Evolutionary conservation across 345 rosid species (phyloP).

Genomic region (Viola odorata): DNA sequence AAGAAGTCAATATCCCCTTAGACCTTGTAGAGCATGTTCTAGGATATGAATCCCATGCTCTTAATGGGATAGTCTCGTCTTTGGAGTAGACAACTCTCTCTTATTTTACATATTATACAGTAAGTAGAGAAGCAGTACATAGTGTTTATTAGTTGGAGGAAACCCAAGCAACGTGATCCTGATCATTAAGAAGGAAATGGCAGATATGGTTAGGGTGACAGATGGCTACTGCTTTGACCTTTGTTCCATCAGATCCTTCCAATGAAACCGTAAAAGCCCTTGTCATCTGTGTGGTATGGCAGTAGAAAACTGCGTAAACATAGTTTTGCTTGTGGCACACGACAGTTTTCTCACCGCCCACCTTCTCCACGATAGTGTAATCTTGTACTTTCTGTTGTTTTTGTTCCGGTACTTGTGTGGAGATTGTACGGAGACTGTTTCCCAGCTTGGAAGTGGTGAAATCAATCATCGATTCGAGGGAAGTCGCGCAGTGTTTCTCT

Average conservation of each 20-base stretch:
- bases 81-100: no score
- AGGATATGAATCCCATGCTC: no score
- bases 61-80: no score
- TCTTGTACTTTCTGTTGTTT: slow-evolving; percentile 37
- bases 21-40: no score
- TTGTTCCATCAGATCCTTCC: slow-evolving; percentile 54
- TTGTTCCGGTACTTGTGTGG: slow-evolving; percentile 53
- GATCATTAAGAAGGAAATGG: slow-evolving; percentile 22
- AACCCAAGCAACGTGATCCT: slow-evolving; percentile 19
- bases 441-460: slow-evolving; percentile 66
- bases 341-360: slow-evolving; percentile 38
- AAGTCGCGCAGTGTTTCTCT: slow-evolving; percentile 74
- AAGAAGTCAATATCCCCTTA: no score
- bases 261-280: slow-evolving; percentile 50
- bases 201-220: slow-evolving; percentile 48
- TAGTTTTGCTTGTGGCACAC: slow-evolving; percentile 85
- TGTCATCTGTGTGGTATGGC: slow-evolving; percentile 58
- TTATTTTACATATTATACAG: no score
- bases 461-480: slow-evolving; percentile 78
- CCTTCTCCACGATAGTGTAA: slow-evolving; percentile 42
- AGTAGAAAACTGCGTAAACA: slow-evolving; percentile 69
- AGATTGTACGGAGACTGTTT: slow-evolving; percentile 39
- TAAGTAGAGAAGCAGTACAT: no score
- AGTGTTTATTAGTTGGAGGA: no score
- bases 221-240: slow-evolving; percentile 61